A percentile compares a stretch with the other conserved stretches of the same genome.
Evolutionary conservation across 495 filamentous ascomycete species (phyloP).

Genomic region (Penicillium fimorum): DNA sequence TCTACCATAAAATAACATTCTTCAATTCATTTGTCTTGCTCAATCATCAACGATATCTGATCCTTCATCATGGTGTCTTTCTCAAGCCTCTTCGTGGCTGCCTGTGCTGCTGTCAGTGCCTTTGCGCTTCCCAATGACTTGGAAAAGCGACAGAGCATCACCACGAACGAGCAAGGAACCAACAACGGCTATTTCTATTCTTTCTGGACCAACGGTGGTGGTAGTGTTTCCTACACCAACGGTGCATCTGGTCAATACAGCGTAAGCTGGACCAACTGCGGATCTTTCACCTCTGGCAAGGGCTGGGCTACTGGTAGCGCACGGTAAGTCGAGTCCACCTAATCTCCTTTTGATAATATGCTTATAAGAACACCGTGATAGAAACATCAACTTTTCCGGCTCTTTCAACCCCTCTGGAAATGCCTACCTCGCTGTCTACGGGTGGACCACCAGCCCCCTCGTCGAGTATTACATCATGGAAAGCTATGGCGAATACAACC

Average conservation of each 20-base stretch:
- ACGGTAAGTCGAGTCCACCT: slow-evolving; percentile 29
- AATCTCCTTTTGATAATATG: not conserved
- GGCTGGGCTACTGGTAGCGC: slow-evolving; percentile 56
- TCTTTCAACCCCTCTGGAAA: slow-evolving; percentile 57
- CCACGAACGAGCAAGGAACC: slow-evolving; percentile 47
- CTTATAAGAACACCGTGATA: slow-evolving; percentile 15
- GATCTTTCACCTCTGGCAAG: slow-evolving; percentile 63
- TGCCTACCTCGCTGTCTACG: slow-evolving; percentile 60
- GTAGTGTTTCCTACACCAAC: slow-evolving; percentile 57
- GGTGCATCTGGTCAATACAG: slow-evolving; percentile 55
- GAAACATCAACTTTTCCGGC: slow-evolving; percentile 54
- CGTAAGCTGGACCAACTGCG: slow-evolving; percentile 51
- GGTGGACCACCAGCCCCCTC: slow-evolving; percentile 60
- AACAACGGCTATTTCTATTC: slow-evolving; percentile 61
- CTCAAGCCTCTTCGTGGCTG: slow-evolving; percentile 41
- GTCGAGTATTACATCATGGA: slow-evolving; percentile 68
- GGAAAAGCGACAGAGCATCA: slow-evolving; percentile 32
- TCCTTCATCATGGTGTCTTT: slow-evolving; percentile 46
- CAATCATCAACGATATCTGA: not conserved
- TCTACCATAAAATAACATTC: not conserved
- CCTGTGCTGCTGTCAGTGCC: slow-evolving; percentile 31
- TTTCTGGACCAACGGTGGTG: slow-evolving; percentile 60
- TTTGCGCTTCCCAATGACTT: slow-evolving; percentile 44
- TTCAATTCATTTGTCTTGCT: not conserved
- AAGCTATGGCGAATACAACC: slow-evolving; percentile 55